Percentiles rank a stretch among this genome's conserved stretches.
Conservation (phyloP, 768 basidiomycete genomes). For the Hebeloma cylindrosporum region DNA sequence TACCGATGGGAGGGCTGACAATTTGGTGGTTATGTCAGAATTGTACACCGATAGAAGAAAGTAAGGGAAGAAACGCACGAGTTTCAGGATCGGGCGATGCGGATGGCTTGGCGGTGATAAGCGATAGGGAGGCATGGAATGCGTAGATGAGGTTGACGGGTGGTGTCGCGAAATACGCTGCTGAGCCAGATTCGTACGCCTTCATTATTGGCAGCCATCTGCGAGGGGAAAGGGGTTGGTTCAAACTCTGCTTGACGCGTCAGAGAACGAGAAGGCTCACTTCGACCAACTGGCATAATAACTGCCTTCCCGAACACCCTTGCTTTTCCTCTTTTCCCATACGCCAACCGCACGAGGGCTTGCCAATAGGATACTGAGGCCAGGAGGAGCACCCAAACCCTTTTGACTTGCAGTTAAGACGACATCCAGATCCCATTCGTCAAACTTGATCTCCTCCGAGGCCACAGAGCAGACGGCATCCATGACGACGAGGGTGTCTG, state of each 20-base stretch:
- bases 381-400: conserved; percentile 91
- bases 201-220: conserved; percentile 95
- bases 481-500: conserved; percentile 81
- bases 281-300: conserved; percentile 85
- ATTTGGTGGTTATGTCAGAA: conserved; percentile 13
- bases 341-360: conserved; percentile 79
- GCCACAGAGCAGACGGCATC: conserved; percentile 98
- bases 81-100: conserved; percentile 6
- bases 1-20: conserved; percentile 54
- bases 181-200: conserved; percentile 78
- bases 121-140: conserved; percentile 74
- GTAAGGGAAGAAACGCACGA: conserved; percentile 1
- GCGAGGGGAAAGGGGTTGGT: background rate
- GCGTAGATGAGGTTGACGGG: conserved; percentile 95
- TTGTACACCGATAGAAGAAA: background rate
- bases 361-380: conserved; percentile 82
- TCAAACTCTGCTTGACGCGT: background rate
- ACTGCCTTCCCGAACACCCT: conserved; percentile 23
- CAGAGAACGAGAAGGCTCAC: conserved; percentile 8
- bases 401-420: conserved; percentile 88
- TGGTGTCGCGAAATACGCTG: conserved; percentile 94
- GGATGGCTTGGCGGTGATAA: conserved; percentile 49
- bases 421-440: conserved; percentile 90
- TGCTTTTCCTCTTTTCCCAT: conserved; percentile 28
- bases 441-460: conserved; percentile 92